Evolutionary conservation across 306 rosid genomes (phyloP), one percentile per base, ranked within the genome.

Genomic region (Ceratonia siliqua): DNA sequence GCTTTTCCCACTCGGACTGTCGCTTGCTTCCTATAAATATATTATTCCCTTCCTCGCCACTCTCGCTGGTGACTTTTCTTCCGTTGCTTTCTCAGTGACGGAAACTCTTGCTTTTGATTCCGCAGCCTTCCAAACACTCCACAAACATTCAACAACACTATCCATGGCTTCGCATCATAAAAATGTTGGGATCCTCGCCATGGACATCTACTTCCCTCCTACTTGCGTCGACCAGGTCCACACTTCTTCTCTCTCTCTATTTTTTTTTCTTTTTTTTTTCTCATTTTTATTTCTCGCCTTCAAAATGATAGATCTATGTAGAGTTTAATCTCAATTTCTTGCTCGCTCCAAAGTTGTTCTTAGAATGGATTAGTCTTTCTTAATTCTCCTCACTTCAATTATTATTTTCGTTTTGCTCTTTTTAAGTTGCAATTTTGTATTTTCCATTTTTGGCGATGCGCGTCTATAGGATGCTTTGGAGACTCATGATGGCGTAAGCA

Each of bases 401-500:
- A 13, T n/a, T n/a, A 55, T 68, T 5, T 33, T 62, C 18, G 13
- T 20, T n/a, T 21, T 39, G 18, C 10, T 21, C 1, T 10, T 56
- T 71, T 24, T 73, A 33, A 48, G 20, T 18, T 53, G 2, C 32
- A 75, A 55, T 61, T 70, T 20, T 12, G 11, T 66, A 17, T 59
- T 66, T 58, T 39, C 3, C 7, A 52, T 46, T 38, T 35, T 6
- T 63, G 46, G 12, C n/a, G 41, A 46, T 57, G 33, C 72, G 54
- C 25, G 15, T 82, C 6, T 50, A 62, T 70, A 90, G 98, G 92
- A 83, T 69, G 91, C 88, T 63, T 82, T 92, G 90, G 96, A 92
- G 85, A 85, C 80, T 62, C 92, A 92, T 70, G 98, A 92, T 87
- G 96, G 96, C n/a, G 96, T 56, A 5, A 87, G 91, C 81, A 87